phyloP scores from a whole-genome alignment of 306 rosid genomes.

The Coriaria nepalensis region DNA sequence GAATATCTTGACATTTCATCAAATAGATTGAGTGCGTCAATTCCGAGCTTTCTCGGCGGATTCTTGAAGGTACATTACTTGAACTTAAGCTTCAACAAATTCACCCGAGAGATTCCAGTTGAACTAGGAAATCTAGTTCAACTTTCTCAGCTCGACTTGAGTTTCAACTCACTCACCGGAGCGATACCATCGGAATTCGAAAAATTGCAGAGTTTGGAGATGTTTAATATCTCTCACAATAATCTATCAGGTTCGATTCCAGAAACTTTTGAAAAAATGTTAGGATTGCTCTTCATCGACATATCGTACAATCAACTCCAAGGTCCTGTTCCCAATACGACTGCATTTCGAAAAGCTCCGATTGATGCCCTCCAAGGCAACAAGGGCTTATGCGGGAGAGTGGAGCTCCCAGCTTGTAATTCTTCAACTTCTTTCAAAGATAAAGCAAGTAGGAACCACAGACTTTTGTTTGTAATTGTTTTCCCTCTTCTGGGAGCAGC shows the following conservation, averaged over 20 bases:
- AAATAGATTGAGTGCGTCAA: constrained; percentile 19
- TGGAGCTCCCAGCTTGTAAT: neutral
- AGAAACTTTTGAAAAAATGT: neutral
- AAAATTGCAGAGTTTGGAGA: constrained; percentile 15
- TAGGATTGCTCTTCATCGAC: constrained; percentile 10
- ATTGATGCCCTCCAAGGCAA: constrained; percentile 17
- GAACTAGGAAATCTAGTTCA: constrained; percentile 15
- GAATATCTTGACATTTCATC: neutral
- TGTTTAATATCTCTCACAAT: constrained; percentile 30
- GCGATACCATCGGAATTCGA: constrained; percentile 15
- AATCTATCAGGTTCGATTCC: constrained; percentile 26
- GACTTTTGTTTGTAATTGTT: neutral
- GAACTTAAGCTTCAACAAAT: constrained; percentile 25
- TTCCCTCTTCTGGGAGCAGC: neutral
- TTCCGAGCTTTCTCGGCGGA: constrained; percentile 18
- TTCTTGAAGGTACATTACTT: constrained; percentile 10
- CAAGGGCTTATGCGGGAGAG: constrained; percentile 19
- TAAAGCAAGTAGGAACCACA: neutral
- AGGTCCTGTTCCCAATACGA: constrained; percentile 17
- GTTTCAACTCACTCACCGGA: constrained; percentile 20
- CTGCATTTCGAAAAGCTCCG: constrained; percentile 3
- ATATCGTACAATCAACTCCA: constrained; percentile 16
- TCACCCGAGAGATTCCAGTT: constrained; percentile 16
- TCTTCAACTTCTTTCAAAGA: constrained; percentile 8
- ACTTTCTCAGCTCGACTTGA: constrained; percentile 24